Conservation (phyloP, 2,329 filamentous ascomycete species). For the Diaporthe batatas region DNA sequence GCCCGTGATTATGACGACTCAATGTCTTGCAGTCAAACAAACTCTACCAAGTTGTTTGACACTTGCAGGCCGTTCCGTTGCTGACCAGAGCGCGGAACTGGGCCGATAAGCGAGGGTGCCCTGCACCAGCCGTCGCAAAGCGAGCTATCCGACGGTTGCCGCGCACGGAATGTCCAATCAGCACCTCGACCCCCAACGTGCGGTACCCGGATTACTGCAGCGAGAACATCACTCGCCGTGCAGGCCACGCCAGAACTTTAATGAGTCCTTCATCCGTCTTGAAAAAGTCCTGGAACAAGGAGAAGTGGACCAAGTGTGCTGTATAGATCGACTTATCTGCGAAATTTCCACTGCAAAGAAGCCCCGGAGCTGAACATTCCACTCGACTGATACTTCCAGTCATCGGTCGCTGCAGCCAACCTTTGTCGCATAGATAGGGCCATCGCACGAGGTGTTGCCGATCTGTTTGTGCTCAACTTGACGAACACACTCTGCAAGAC, state of each 20-base stretch:
- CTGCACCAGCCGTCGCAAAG: constrained; percentile 37
- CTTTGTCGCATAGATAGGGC: constrained; percentile 8
- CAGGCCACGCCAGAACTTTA: constrained; percentile 20
- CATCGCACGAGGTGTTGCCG: constrained; percentile 18
- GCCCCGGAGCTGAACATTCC: background rate
- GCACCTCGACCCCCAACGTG: constrained; percentile 1
- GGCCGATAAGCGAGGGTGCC: constrained; percentile 35
- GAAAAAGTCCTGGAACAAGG: constrained; percentile 20
- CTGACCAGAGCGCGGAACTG: constrained; percentile 35
- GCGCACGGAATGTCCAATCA: constrained; percentile 29
- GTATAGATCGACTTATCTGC: constrained; percentile 16
- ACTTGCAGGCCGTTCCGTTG: constrained; percentile 35
- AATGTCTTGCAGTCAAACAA: constrained; percentile 22
- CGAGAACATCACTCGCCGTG: background rate
- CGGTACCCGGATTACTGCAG: constrained; percentile 11
- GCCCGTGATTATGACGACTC: constrained; percentile 32
- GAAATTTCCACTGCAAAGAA: background rate
- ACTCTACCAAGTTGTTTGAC: constrained; percentile 36
- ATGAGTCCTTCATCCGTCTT: background rate
- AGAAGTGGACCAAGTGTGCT: constrained; percentile 5
- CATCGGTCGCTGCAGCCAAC: constrained; percentile 10
- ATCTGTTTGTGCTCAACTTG: constrained; percentile 5
- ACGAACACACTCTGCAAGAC: background rate
- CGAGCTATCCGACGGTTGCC: constrained; percentile 40
- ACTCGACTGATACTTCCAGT: constrained; percentile 19